phyloP scores from a whole-genome alignment of 805 yeast genomes.

The Vanderwaltozyma polyspora region DNA sequence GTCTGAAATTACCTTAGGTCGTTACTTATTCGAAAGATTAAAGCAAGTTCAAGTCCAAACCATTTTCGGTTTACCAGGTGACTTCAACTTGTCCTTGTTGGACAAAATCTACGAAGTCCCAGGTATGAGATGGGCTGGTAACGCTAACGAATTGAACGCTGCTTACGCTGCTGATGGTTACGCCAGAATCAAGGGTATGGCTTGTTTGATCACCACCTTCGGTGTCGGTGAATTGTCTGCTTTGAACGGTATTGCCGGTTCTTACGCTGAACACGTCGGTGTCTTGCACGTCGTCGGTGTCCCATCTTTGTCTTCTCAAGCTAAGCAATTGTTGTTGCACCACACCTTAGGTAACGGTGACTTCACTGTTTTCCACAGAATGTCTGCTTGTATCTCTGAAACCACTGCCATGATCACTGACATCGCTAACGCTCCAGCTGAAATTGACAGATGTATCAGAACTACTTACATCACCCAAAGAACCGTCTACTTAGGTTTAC shows the following conservation, averaged over 20 bases:
- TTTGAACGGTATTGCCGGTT: slow-evolving; percentile 77
- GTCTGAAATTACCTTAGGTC: slow-evolving; percentile 55
- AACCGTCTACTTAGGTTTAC: slow-evolving; percentile 75
- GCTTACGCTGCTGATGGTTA: slow-evolving; percentile 70
- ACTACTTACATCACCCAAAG: slow-evolving; percentile 62
- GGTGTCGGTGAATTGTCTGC: slow-evolving; percentile 88
- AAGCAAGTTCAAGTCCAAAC: slow-evolving; percentile 61
- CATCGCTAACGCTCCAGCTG: slow-evolving; percentile 51
- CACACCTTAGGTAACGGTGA: slow-evolving; percentile 81
- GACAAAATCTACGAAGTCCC: slow-evolving; percentile 67
- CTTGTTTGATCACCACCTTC: slow-evolving; percentile 70
- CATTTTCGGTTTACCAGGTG: slow-evolving; percentile 75
- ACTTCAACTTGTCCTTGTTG: slow-evolving; percentile 60
- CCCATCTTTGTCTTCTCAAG: slow-evolving; percentile 65
- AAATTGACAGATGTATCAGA: slow-evolving; percentile 64
- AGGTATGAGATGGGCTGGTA: slow-evolving; percentile 81
- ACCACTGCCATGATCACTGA: slow-evolving; percentile 57
- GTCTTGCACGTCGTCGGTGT: slow-evolving; percentile 77
- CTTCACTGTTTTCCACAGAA: slow-evolving; percentile 65
- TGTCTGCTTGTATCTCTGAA: slow-evolving; percentile 63
- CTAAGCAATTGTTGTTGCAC: slow-evolving; percentile 61
- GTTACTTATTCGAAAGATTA: slow-evolving; percentile 67
- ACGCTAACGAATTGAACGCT: slow-evolving; percentile 82
- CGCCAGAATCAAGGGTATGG: slow-evolving; percentile 67
- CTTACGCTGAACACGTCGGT: slow-evolving; percentile 85